Conservation (phyloP, 202 grass and related monocot genomes). For the Setaria viridis region DNA sequence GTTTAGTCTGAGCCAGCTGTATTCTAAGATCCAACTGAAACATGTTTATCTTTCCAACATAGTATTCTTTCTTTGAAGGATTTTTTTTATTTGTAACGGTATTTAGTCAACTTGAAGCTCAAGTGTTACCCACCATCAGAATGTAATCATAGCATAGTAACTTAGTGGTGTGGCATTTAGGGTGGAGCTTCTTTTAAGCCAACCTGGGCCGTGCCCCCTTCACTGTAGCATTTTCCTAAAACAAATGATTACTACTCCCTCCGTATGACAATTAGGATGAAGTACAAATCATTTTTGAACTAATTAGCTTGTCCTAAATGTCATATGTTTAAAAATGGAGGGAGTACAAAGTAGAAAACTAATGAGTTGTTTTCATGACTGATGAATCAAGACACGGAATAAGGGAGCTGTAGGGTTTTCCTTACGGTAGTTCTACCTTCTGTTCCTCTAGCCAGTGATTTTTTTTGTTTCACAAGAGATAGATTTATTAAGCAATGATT, state of each 20-base stretch:
- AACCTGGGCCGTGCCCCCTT: background rate
- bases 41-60: background rate
- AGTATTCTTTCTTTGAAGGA: slow-evolving; percentile 27
- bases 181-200: background rate
- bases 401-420: background rate
- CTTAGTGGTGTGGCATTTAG: background rate
- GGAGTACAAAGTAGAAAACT: too few species aligned
- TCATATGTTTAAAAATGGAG: too few species aligned
- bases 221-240: background rate
- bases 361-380: too few species aligned
- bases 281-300: too few species aligned
- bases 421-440: slow-evolving; percentile 24
- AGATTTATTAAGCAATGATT: slow-evolving; percentile 9
- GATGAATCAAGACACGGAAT: background rate
- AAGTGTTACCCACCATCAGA: background rate
- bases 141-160: too few species aligned
- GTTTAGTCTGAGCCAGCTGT: background rate
- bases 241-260: too few species aligned
- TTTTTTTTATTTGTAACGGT: background rate
- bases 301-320: too few species aligned
- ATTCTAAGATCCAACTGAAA: background rate
- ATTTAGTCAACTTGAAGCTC: slow-evolving; percentile 13
- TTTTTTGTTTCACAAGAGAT: background rate
- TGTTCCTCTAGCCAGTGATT: background rate
- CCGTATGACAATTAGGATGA: too few species aligned